These are phyloP conservation scores for Penicillium manginii DNA, from an alignment of 495 filamentous ascomycete genomes.

Conservation along the genomic window DNA sequence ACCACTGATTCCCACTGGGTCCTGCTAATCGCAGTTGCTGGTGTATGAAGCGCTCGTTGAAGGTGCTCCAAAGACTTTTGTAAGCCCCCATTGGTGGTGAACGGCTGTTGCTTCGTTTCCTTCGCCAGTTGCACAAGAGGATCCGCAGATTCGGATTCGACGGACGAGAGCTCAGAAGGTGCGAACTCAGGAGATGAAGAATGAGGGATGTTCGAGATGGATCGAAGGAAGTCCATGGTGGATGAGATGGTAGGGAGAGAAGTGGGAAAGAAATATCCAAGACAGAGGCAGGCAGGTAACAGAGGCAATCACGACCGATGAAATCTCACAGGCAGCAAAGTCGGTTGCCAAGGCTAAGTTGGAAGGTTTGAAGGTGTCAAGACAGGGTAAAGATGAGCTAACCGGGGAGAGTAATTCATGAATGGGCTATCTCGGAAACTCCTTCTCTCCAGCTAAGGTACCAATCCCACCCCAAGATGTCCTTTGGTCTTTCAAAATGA, in stretches of 20 bases:
- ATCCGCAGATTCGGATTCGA: conserved; percentile 19
- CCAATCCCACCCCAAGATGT: too few relatives aligned
- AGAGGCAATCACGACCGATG: conserved; percentile 11
- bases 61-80: conserved; percentile 18
- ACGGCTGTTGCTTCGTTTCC: conserved; percentile 15
- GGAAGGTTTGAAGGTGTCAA: neutral
- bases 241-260: conserved; percentile 10
- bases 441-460: too few relatives aligned
- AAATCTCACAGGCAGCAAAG: conserved; percentile 10
- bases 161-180: conserved; percentile 19
- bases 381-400: neutral
- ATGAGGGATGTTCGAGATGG: conserved; percentile 17
- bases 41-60: conserved; percentile 23
- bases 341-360: too few relatives aligned
- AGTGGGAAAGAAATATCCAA: conserved; percentile 11
- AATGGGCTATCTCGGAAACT: too few relatives aligned
- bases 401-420: neutral
- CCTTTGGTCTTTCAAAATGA: too few relatives aligned
- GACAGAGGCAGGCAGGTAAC: conserved; percentile 12
- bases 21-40: too few relatives aligned
- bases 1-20: too few relatives aligned
- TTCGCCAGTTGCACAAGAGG: conserved; percentile 21
- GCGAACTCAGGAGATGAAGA: too few relatives aligned
- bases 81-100: conserved; percentile 19
- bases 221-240: conserved; percentile 22